phyloP scores from a whole-genome alignment of 2,329 filamentous ascomycete genomes.

The Metarhizium brunneum region DNA sequence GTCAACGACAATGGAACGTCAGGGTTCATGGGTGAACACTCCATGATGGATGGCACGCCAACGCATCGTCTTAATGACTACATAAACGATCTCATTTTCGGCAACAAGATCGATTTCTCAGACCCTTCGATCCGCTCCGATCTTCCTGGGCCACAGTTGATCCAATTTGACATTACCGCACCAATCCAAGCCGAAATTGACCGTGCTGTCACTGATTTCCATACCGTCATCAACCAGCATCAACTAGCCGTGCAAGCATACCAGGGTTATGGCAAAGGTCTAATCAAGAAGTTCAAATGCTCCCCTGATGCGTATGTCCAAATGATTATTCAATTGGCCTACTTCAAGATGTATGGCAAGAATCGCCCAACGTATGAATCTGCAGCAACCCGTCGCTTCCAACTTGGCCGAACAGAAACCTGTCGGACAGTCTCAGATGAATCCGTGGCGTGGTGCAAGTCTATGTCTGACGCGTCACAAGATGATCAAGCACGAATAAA shows the following conservation, averaged over 20 bases:
- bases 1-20: slow-evolving; percentile 96
- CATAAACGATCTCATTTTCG: slow-evolving; percentile 83
- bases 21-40: slow-evolving; percentile 97
- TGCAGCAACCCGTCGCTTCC: slow-evolving; percentile 88
- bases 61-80: slow-evolving; percentile 97
- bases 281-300: slow-evolving; percentile 99
- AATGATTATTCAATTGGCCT: slow-evolving; percentile 96
- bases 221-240: slow-evolving; percentile 72
- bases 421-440: slow-evolving; percentile 89
- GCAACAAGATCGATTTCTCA: slow-evolving; percentile 87
- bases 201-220: slow-evolving; percentile 70
- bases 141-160: slow-evolving; percentile 67
- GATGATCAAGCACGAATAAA: slow-evolving; percentile 57
- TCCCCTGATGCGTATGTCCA: slow-evolving; percentile 96
- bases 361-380: slow-evolving; percentile 97
- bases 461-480: slow-evolving; percentile 64
- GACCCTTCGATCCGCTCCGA: slow-evolving; percentile 69
- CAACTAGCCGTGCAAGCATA: slow-evolving; percentile 91
- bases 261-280: slow-evolving; percentile 93
- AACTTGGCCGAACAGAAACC: slow-evolving; percentile 92
- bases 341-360: slow-evolving; percentile 98
- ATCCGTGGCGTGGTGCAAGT: slow-evolving; percentile 78
- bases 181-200: slow-evolving; percentile 71
- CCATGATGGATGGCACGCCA: slow-evolving; percentile 99
- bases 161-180: slow-evolving; percentile 71